These are phyloP conservation scores for Toxoplasma gondii DNA, from an alignment of 169 alveolate species.

Conservation along the genomic window DNA sequence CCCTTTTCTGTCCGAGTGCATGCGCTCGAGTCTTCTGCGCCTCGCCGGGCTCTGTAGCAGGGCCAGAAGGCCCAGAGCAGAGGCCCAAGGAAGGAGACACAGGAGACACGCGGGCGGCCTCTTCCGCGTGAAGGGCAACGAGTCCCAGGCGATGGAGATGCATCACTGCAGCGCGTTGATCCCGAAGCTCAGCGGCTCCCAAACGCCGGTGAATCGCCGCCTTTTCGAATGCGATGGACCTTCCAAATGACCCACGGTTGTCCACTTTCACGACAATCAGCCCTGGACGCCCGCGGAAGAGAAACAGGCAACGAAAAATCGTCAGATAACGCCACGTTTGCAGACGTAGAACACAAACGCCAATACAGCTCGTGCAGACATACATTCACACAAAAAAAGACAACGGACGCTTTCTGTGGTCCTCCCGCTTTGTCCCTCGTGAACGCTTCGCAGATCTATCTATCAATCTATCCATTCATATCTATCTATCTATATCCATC, in stretches of 20 bases:
- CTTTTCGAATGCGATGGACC: conserved; percentile 53
- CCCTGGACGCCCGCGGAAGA: conserved; percentile 9
- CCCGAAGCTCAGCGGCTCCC: conserved; percentile 23
- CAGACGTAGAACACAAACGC: neutral
- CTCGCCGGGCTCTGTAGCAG: neutral
- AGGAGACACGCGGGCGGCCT: neutral
- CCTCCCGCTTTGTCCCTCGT: neutral
- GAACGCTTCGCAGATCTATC: neutral
- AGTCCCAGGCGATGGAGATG: neutral
- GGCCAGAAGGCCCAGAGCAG: neutral
- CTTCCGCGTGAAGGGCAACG: neutral
- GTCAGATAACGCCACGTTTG: neutral
- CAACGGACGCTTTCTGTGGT: neutral
- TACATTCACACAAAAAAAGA: too few relatives aligned
- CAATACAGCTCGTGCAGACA: neutral
- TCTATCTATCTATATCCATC: too few relatives aligned
- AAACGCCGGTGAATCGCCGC: conserved; percentile 12
- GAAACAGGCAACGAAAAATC: neutral
- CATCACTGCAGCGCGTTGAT: neutral
- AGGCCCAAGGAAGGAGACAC: too few relatives aligned
- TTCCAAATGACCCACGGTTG: conserved; percentile 39
- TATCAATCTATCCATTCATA: too few relatives aligned
- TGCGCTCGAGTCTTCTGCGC: neutral
- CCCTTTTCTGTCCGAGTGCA: neutral
- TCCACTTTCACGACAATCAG: conserved; percentile 56